Conservation (phyloP, 305 asterid species). For the Salvia sclarea region DNA sequence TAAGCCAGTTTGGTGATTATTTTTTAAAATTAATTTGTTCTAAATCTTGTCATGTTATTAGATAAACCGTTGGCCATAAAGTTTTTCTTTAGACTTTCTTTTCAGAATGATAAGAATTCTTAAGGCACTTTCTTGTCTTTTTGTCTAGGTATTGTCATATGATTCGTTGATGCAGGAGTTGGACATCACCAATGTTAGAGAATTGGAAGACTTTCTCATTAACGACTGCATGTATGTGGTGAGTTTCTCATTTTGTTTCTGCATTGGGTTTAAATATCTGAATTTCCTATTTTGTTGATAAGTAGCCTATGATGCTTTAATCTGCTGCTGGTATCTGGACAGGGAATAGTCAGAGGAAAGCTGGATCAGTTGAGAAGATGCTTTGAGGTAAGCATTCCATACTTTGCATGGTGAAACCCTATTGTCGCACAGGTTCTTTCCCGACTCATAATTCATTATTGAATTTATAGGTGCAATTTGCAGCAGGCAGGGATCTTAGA, state of each 20-base stretch:
- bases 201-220: slow-evolving; percentile 96
- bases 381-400: slow-evolving; percentile 68
- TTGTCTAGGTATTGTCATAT: slow-evolving; percentile 78
- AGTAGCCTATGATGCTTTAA: not conserved
- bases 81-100: slow-evolving; percentile 9
- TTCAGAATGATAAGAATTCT: slow-evolving; percentile 9
- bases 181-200: slow-evolving; percentile 92
- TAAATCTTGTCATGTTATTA: not conserved
- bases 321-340: slow-evolving; percentile 32
- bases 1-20: slow-evolving; percentile 13
- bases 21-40: not conserved
- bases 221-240: slow-evolving; percentile 99
- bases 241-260: slow-evolving; percentile 38
- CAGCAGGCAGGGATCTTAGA: slow-evolving; percentile 99
- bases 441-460: slow-evolving; percentile 18
- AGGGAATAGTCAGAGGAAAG: slow-evolving; percentile 99
- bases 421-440: slow-evolving; percentile 1
- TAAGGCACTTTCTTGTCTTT: slow-evolving; percentile 20
- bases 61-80: slow-evolving; percentile 1
- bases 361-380: slow-evolving; percentile 96
- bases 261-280: not conserved
- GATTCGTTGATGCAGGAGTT: slow-evolving; percentile 85
- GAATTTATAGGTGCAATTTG: slow-evolving; percentile 86
- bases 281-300: not conserved
- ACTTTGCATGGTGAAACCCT: slow-evolving; percentile 18